These are phyloP conservation scores for Panaeolus cyanescens DNA, from an alignment of 768 basidiomycete genomes.

Conservation along the genomic window DNA sequence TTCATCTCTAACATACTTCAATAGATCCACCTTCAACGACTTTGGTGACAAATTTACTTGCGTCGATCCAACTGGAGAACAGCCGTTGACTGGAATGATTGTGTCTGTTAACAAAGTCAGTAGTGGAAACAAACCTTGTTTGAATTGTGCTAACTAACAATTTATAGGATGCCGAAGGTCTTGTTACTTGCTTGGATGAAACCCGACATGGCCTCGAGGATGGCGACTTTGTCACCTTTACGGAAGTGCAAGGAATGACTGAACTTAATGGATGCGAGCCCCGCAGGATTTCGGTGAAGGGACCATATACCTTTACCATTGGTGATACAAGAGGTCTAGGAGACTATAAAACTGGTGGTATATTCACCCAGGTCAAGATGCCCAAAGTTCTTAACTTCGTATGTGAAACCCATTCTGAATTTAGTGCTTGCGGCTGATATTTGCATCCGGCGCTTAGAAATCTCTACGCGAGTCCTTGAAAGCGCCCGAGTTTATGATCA, in stretches of 20 bases:
- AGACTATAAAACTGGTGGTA: conserved; percentile 84
- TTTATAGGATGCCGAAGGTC: conserved; percentile 75
- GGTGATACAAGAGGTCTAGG: conserved; percentile 84
- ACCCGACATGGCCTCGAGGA: conserved; percentile 98
- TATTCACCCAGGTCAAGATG: conserved; percentile 99
- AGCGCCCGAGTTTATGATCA: conserved; percentile 86
- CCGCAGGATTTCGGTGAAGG: conserved; percentile 89
- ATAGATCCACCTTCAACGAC: conserved; percentile 92
- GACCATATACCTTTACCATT: conserved; percentile 96
- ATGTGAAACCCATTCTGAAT: conserved; percentile 31
- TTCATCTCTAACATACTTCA: conserved; percentile 4
- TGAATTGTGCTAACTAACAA: neutral
- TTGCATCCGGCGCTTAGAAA: conserved; percentile 60
- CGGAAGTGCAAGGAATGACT: conserved; percentile 93
- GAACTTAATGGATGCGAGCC: conserved; percentile 91
- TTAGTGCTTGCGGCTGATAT: conserved; percentile 5
- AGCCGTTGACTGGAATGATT: conserved; percentile 92
- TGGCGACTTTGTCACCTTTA: conserved; percentile 96
- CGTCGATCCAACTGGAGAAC: conserved; percentile 98
- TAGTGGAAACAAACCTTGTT: neutral
- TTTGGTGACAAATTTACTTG: conserved; percentile 95
- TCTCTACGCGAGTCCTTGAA: conserved; percentile 83
- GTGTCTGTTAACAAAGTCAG: conserved; percentile 86
- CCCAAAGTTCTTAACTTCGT: conserved; percentile 96
- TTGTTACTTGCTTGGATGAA: conserved; percentile 97